Percentiles rank a stretch among this genome's conserved stretches.
Evolutionary conservation across 1,284 basidiomycete genomes (phyloP).

Genomic region (Violaceomyces palustris): DNA sequence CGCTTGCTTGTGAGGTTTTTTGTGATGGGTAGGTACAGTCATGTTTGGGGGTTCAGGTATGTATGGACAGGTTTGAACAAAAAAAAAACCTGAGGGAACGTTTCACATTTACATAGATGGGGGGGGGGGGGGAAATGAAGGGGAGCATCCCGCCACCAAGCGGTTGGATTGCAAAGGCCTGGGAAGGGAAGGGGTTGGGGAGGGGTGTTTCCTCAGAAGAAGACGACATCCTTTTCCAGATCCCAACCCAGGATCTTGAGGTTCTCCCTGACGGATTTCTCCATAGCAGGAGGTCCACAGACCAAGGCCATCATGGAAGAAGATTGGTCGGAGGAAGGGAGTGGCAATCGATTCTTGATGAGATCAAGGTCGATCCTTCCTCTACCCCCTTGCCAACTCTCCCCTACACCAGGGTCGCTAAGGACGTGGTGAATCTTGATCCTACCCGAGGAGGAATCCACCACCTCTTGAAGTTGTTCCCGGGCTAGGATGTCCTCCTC

Average conservation of each 20-base stretch:
- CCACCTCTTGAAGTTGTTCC: constrained; percentile 58
- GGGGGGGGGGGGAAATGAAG: too few relatives aligned
- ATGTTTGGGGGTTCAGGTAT: too few relatives aligned
- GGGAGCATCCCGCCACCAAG: too few relatives aligned
- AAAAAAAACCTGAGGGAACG: too few relatives aligned
- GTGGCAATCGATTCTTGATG: constrained; percentile 54
- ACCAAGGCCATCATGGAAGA: constrained; percentile 56
- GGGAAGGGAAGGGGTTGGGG: too few relatives aligned
- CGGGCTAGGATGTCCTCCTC: constrained; percentile 59
- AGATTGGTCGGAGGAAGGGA: constrained; percentile 15
- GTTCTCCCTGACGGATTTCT: constrained; percentile 25
- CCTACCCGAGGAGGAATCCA: constrained; percentile 50
- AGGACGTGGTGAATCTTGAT: constrained; percentile 59
- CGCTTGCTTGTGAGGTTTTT: too few relatives aligned
- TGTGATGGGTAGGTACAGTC: too few relatives aligned
- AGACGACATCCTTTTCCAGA: constrained; percentile 34
- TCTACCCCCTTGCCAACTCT: constrained; percentile 55
- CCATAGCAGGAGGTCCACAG: constrained; percentile 60
- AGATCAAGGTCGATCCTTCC: constrained; percentile 57
- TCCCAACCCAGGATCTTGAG: constrained; percentile 43
- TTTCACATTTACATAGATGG: too few relatives aligned
- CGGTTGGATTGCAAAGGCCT: too few relatives aligned
- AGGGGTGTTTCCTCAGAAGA: too few relatives aligned
- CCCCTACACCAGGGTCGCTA: constrained; percentile 40
- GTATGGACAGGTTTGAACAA: too few relatives aligned